phyloP scores from a whole-genome alignment of 805 yeast genomes.

The Scheffersomyces coipomensis region DNA sequence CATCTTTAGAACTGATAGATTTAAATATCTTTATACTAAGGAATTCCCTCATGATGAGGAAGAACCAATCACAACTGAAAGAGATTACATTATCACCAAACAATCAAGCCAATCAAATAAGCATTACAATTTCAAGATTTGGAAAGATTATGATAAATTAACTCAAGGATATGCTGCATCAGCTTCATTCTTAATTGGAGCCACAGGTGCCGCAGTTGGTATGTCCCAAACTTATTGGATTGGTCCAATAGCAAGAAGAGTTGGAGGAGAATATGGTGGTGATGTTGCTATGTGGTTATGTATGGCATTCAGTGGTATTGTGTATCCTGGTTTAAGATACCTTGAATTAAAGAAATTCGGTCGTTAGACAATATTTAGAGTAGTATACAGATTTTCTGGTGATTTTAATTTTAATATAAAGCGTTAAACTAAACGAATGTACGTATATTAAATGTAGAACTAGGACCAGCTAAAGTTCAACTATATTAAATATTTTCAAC shows the following conservation, averaged over 20 bases:
- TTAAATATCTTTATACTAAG: constrained; percentile 27
- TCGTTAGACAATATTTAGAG: constrained; percentile 10
- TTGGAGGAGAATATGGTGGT: constrained; percentile 67
- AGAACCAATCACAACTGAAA: constrained; percentile 2
- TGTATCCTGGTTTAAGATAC: constrained; percentile 66
- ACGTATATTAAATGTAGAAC: too few species aligned
- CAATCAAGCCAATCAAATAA: constrained; percentile 36
- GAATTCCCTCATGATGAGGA: constrained; percentile 22
- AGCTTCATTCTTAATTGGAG: constrained; percentile 63
- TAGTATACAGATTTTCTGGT: too few species aligned
- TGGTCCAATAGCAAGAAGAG: constrained; percentile 66
- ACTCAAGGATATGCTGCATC: constrained; percentile 75
- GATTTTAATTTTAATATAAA: too few species aligned
- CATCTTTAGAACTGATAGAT: constrained; percentile 57
- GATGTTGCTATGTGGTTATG: constrained; percentile 82
- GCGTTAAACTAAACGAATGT: too few species aligned
- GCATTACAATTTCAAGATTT: constrained; percentile 68
- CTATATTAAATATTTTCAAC: too few species aligned
- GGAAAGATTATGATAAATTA: constrained; percentile 62
- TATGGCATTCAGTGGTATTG: constrained; percentile 65
- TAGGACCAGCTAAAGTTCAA: too few species aligned
- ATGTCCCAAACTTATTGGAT: constrained; percentile 85
- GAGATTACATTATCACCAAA: constrained; percentile 28
- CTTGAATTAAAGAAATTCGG: constrained; percentile 56
- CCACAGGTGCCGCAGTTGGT: constrained; percentile 80